Conservation (phyloP, 2,329 filamentous ascomycete species). For the Cryphonectria parasitica region DNA sequence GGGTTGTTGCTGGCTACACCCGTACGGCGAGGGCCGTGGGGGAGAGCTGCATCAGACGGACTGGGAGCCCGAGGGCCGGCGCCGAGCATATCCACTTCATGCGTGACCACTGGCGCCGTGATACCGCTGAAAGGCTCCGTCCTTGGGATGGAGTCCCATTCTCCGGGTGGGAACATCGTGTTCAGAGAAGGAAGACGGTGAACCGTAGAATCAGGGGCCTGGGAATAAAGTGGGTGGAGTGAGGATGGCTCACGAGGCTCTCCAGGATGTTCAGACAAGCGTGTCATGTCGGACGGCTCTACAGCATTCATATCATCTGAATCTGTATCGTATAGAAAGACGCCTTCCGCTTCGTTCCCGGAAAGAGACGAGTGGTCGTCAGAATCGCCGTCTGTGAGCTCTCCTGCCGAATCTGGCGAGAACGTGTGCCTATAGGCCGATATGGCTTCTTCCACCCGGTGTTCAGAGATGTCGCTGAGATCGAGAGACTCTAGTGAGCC, state of each 20-base stretch:
- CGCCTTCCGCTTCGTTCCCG: constrained; percentile 4
- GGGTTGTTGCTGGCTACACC: background rate
- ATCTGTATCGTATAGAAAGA: background rate
- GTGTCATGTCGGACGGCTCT: constrained; percentile 3
- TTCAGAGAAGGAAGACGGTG: background rate
- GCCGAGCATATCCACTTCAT: background rate
- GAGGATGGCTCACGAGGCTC: background rate
- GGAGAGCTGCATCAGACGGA: constrained; percentile 30
- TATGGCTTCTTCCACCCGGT: background rate
- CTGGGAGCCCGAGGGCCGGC: constrained; percentile 21
- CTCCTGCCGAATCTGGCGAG: constrained; percentile 14
- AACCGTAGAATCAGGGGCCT: background rate
- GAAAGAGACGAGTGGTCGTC: constrained; percentile 3
- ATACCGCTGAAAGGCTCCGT: background rate
- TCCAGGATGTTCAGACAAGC: constrained; percentile 21
- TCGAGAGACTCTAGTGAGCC: constrained; percentile 18
- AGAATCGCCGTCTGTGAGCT: constrained; percentile 11
- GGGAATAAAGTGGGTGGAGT: background rate
- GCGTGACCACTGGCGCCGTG: background rate
- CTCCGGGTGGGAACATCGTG: background rate
- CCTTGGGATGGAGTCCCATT: background rate
- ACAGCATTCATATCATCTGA: constrained; percentile 15
- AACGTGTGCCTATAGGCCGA: background rate
- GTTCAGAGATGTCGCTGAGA: background rate
- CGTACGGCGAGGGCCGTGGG: constrained; percentile 11